Base-by-base conservation (phyloP, 2,329 filamentous ascomycete genomes). In the Thermothelomyces thermophilus region DNA sequence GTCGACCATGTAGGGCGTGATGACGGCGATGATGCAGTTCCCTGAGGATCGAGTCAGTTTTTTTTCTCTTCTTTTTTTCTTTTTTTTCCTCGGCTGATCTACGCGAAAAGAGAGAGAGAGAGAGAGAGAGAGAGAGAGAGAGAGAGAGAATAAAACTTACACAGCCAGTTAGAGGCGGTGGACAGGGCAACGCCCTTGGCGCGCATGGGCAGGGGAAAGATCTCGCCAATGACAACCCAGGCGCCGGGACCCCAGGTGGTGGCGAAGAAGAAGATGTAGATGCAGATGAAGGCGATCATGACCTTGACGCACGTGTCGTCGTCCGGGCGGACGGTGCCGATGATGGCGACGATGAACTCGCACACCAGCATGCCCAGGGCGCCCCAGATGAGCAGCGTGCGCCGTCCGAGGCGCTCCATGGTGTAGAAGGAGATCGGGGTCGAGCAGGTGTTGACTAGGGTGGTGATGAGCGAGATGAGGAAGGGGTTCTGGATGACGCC, bases 231-330 rank as follows among this genome's bases (percentile, higher is more conserved):
- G 50, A 88, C 75, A 36, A 79, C 77, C 82, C 81, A 85, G 8
- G 46, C 55, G 10, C 63, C 79, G 0, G 86, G 85, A 34, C 85
- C 86, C 85, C 85, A 90, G 45, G 84, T 88, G 17, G 74, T 76
- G 46, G 85, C 85, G 66, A 89, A 90, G 77, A 84, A 87, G 72
- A 85, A 82, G 69, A 90, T 87, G 75, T 86, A 86, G 69, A 90
- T 78, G 70, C 80, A 84, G 64, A 87, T 87, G 71, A 88, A 87
- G 47, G 84, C 79, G 58, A 89, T 86, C 70, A 85, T 77, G 35
- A 79, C 76, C 40, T 61, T 61, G 36, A 66, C 62, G 17, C 66
- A 68, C 8, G 46, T 46, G 22, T 50, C 68, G 57, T 69, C 72
- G 35, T 72, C 24, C 41, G 46, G 3, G 52, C 53, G 8, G 52